A percentile compares a stretch with the other conserved stretches of the same genome.
Conservation (phyloP, 257 asterid genomes). For the Scutellaria barbata region DNA sequence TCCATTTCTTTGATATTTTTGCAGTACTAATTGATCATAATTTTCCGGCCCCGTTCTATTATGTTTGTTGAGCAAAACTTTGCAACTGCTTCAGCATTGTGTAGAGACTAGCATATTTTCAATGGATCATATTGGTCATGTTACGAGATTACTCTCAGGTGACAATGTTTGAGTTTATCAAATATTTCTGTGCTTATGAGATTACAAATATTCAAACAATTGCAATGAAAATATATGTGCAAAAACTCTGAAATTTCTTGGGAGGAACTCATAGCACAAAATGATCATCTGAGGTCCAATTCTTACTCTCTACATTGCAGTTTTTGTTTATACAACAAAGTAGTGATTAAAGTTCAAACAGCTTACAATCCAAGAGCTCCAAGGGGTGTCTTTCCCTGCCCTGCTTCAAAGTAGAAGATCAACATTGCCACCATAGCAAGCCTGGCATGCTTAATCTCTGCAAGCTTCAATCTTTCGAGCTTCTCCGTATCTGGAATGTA, state of each 20-base stretch:
- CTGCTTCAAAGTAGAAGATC: conserved; percentile 93
- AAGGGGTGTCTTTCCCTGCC: conserved; percentile 96
- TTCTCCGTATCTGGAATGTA: conserved; percentile 78
- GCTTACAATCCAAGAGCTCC: conserved; percentile 91
- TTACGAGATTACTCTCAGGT: conserved; percentile 1
- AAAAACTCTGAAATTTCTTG: no score
- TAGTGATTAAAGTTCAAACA: background rate
- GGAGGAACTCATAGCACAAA: background rate
- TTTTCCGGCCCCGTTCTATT: background rate
- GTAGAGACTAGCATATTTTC: background rate
- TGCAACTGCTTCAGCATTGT: background rate
- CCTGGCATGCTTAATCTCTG: conserved; percentile 98
- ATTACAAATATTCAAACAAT: no score
- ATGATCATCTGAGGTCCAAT: background rate
- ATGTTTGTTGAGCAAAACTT: conserved; percentile 20
- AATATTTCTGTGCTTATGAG: background rate
- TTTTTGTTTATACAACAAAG: conserved; percentile 37
- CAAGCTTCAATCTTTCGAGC: conserved; percentile 89
- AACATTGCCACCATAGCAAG: conserved; percentile 95
- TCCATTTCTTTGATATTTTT: conserved; percentile 5
- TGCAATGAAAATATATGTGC: no score
- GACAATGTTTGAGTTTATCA: background rate
- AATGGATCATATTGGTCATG: background rate
- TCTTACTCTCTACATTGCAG: conserved; percentile 35
- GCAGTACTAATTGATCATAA: conserved; percentile 4